Evolutionary conservation across 2,329 filamentous ascomycete species (phyloP).

Genomic region (Iodosphaeria phyllophila): DNA sequence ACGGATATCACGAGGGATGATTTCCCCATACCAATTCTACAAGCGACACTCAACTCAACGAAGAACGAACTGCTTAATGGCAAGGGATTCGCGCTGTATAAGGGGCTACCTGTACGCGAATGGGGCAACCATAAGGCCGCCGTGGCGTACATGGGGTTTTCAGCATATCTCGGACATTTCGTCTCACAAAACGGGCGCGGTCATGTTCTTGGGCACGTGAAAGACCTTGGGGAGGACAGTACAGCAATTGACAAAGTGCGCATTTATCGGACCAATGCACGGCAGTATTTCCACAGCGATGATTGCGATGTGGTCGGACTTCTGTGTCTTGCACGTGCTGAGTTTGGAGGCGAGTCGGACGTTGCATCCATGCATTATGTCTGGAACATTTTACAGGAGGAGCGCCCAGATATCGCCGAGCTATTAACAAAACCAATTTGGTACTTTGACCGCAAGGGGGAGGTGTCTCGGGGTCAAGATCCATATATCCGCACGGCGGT

Average conservation of each 20-base stretch:
- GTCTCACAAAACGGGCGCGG: constrained; percentile 66
- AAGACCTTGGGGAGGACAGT: constrained; percentile 70
- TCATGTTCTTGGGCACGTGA: constrained; percentile 77
- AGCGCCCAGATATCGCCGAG: constrained; percentile 63
- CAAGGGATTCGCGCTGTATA: constrained; percentile 82
- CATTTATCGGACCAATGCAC: constrained; percentile 76
- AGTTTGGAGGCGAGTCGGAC: constrained; percentile 71
- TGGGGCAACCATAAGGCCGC: constrained; percentile 71
- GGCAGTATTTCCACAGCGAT: constrained; percentile 75
- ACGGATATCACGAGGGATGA: constrained; percentile 42
- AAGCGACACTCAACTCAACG: constrained; percentile 31
- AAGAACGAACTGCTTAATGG: constrained; percentile 56
- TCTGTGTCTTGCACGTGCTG: constrained; percentile 59
- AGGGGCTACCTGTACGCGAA: constrained; percentile 55
- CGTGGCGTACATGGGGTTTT: constrained; percentile 78
- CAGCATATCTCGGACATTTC: constrained; percentile 74
- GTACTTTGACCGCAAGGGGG: constrained; percentile 88
- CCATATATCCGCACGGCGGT: constrained; percentile 55
- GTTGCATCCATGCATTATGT: constrained; percentile 62
- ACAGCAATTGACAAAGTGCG: constrained; percentile 70
- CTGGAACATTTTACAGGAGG: constrained; percentile 59
- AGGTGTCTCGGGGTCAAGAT: constrained; percentile 55
- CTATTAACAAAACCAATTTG: constrained; percentile 60
- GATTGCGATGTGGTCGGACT: constrained; percentile 70
- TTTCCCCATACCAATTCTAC: constrained; percentile 41